These are phyloP conservation scores for Colletotrichum chrysophilum DNA, from an alignment of 2,329 filamentous ascomycete genomes.

Conservation along the genomic window DNA sequence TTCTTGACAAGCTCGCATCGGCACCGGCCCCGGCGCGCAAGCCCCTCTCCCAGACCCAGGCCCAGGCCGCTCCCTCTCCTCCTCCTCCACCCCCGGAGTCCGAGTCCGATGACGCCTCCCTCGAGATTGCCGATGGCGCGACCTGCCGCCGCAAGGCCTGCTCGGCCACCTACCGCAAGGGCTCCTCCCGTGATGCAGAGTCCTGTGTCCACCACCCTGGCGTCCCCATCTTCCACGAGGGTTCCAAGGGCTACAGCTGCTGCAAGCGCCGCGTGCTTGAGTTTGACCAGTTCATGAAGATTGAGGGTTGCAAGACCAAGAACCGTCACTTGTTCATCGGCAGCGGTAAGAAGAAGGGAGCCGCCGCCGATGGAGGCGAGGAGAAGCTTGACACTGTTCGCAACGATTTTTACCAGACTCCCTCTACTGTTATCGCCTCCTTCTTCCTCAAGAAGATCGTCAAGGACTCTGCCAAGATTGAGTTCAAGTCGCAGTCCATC, in stretches of 20 bases:
- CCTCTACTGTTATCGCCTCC: constrained; percentile 82
- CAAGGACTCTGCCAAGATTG: constrained; percentile 76
- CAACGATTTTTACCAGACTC: constrained; percentile 95
- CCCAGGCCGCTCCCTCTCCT: constrained; percentile 52
- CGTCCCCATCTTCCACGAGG: constrained; percentile 93
- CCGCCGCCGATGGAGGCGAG: constrained; percentile 57
- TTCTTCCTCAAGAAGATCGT: constrained; percentile 98
- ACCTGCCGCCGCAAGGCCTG: constrained; percentile 83
- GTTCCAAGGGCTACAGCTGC: constrained; percentile 96
- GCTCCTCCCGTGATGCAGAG: constrained; percentile 69
- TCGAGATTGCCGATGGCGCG: constrained; percentile 75
- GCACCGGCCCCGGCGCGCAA: constrained; percentile 47
- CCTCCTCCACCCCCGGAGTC: constrained; percentile 75
- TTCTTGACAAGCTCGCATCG: constrained; percentile 46
- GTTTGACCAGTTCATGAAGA: constrained; percentile 98
- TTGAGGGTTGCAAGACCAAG: constrained; percentile 88
- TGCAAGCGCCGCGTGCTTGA: constrained; percentile 95
- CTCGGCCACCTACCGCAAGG: constrained; percentile 67
- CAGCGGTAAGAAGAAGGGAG: constrained; percentile 71
- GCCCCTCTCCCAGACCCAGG: constrained; percentile 35
- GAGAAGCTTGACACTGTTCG: constrained; percentile 81
- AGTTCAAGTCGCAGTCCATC: constrained; percentile 68
- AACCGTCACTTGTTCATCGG: constrained; percentile 84
- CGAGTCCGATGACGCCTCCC: constrained; percentile 82
- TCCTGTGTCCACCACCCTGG: constrained; percentile 90